Base-by-base conservation (phyloP, 2,329 filamentous ascomycete genomes). In the Helotiales sp. region DNA sequence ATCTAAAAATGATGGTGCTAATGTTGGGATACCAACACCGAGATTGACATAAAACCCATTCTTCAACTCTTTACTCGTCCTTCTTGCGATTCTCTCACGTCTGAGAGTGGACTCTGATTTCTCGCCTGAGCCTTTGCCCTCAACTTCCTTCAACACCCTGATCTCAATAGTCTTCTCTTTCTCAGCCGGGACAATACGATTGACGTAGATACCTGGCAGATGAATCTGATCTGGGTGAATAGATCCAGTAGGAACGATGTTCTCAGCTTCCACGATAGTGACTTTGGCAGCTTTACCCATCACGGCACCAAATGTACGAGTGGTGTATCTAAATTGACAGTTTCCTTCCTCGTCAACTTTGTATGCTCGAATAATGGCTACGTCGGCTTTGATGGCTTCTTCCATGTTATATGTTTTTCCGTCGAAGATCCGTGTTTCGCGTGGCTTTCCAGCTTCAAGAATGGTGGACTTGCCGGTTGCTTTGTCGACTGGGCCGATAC, bases 211-310 rank as follows among this genome's bases (percentile, higher is more conserved):
- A 9, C 91, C 90, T 0, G 90, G 90, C 3, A 96, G 79, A 68
- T 95, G 86, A 5, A 96, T 85, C 42, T 86, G 83, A 59, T 90
- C 86, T 2, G 91, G 86, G 53, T 87, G 81, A 36, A 96, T 87
- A 2, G 84, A 82, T 24, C 91, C 91, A 1, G 85, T 73, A 2
- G 88, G 84, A 52, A 96, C 91, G 58, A 96, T 91, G 62, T 93
- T 81, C 69, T 96, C 91, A 1, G 91, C 91, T 71, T 96, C 91
- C 34, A 95, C 90, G 38, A 96, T 93, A 25, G 90, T 88, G 36
- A 90, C 69, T 48, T 81, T 83, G 0, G 90, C 91, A 0, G 90
- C 90, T 74, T 93, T 93, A 59, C 89, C 91, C 88, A 92, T 91
- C 61, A 90, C 81, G 5, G 84, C 82, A 1, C 85, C 88, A 63